Conservation (phyloP, 2,329 filamentous ascomycete genomes). For the Trichoderma citrinoviride region DNA sequence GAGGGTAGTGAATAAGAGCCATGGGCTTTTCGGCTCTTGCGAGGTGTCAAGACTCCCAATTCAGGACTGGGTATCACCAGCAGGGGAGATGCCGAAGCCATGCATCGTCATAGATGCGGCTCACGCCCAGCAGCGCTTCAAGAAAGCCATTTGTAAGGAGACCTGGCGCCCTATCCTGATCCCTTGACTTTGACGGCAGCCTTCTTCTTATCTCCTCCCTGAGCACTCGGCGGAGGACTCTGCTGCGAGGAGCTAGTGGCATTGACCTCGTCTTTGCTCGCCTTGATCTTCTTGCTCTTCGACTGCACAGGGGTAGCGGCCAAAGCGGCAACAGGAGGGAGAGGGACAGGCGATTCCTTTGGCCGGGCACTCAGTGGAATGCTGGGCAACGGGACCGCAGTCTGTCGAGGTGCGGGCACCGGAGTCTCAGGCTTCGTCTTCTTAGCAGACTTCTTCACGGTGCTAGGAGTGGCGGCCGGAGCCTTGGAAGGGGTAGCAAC, state of each 20-base stretch:
- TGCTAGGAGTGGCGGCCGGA: conserved; percentile 26
- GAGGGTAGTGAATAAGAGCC: background rate
- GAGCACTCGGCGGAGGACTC: conserved; percentile 26
- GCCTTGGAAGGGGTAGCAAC: conserved; percentile 29
- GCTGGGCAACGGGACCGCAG: conserved; percentile 37
- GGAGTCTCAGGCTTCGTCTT: conserved; percentile 31
- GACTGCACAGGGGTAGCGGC: conserved; percentile 24
- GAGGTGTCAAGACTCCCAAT: background rate
- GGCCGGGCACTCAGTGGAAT: conserved; percentile 34
- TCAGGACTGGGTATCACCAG: background rate
- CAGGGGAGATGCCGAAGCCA: background rate
- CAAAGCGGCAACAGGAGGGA: conserved; percentile 21
- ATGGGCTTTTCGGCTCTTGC: background rate
- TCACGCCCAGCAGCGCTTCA: background rate
- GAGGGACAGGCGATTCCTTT: conserved; percentile 29
- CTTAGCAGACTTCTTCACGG: conserved; percentile 28
- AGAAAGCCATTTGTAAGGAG: background rate
- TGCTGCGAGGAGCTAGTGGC: conserved; percentile 22
- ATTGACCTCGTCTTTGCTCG: conserved; percentile 31
- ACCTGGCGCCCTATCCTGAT: conserved; percentile 6
- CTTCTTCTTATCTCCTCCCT: conserved; percentile 21
- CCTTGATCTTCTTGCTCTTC: conserved; percentile 33
- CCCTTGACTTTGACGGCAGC: background rate
- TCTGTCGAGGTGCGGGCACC: conserved; percentile 31
- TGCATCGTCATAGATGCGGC: background rate